Evolutionary conservation across 805 yeast species (phyloP), one percentile per base, ranked within the genome.

Genomic region (Ogataea paraovalis): DNA sequence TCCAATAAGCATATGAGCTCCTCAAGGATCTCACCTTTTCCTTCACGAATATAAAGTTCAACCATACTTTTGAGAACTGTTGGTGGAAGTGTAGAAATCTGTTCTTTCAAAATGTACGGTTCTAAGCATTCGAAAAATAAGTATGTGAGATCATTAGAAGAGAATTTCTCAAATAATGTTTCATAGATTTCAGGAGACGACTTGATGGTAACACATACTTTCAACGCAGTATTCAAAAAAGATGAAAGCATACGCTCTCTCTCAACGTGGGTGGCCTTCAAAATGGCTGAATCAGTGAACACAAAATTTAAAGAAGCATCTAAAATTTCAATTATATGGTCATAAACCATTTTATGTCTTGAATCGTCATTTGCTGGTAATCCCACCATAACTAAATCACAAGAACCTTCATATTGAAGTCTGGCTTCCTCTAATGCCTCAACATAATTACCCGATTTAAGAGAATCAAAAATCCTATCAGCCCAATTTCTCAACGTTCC

Each of bases 401-500:
- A 60, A 1, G 75, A 71, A 10, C 84, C 81, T 1, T 58, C 52
- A 43, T 78, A 87, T 58, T 76, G 85, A 7, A 65, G 63, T 40
- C 75, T 68, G 0, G 86, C 83, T 14, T 75, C 67, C 2, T 68
- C 63, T n/a, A 87, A 69, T 0, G 95, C 91, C 2, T 62, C 67
- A 5, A 76, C 61, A 46, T 81, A 83, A 20, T 75, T 61, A 1
- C 76, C 79, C 2, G 65, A 54, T 10, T 76, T 68, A 42, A 88
- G 68, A 12, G 77, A 58, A 6, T 65, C 69, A 48, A 77, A 61
- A 1, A 87, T 62, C 23, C 72, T 68, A 53, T 85, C 91, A 0
- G 84, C 87, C 96, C 90, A 88, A 54, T 75, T 80, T 2, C 80
- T 69, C 14, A 80, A 64, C 21, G 79, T 70, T 0, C 91, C 96